Conservation (phyloP, 805 yeast species). For the Nakazawaea anatomiae region DNA sequence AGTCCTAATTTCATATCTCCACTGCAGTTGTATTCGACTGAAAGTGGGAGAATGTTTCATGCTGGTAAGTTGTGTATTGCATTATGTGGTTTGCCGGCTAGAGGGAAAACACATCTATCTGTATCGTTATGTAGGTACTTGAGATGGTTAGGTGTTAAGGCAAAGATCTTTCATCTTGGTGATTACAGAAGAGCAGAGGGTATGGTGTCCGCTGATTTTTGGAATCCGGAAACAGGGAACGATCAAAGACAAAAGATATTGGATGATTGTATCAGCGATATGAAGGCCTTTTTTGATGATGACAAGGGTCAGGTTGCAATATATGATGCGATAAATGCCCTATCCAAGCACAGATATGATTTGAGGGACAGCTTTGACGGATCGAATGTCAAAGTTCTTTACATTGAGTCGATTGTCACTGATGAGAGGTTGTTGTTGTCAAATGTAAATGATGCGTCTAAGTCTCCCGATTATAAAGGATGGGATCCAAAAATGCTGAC, state of each 20-base stretch:
- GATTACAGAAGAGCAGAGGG: conserved; percentile 66
- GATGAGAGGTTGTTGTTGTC: conserved; percentile 61
- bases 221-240: conserved; percentile 15
- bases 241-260: conserved; percentile 51
- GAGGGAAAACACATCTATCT: conserved; percentile 91
- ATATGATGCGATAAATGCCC: conserved; percentile 91
- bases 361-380: conserved; percentile 48
- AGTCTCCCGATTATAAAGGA: conserved; percentile 79
- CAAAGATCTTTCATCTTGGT: conserved; percentile 87
- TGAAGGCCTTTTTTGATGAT: conserved; percentile 60
- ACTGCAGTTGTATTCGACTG: conserved; percentile 90
- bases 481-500: conserved; percentile 75
- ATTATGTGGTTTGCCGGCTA: conserved; percentile 88
- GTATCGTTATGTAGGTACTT: conserved; percentile 88
- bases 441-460: conserved; percentile 79
- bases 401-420: conserved; percentile 83
- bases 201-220: conserved; percentile 1
- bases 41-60: conserved; percentile 86
- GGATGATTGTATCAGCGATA: conserved; percentile 61
- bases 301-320: conserved; percentile 93
- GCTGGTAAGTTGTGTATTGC: conserved; percentile 92
- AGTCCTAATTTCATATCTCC: conserved; percentile 71
- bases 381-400: conserved; percentile 67
- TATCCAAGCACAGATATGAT: conserved; percentile 57
- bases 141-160: conserved; percentile 93